Evolutionary conservation across 441 rosid species (phyloP), one percentile per base, ranked within the genome.

Genomic region (Manihot esculenta): DNA sequence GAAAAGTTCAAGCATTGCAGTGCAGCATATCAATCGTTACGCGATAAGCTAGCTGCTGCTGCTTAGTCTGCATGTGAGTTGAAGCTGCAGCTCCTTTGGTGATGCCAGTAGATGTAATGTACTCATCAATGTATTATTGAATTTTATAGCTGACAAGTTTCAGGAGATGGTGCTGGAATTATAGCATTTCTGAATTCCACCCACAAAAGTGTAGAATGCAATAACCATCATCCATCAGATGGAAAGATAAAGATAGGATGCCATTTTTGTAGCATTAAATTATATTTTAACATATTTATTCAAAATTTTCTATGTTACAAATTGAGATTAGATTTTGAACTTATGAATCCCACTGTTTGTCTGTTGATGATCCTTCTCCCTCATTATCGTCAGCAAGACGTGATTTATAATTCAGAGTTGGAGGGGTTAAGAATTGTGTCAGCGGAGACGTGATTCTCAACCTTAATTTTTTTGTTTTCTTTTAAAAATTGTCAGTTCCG

Each of bases 1-100:
- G 97, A 90, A 79, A 92, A 87, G 82, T 94, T 94, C 91, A 94
- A 94, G 88, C 83, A 79, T 64, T 92, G 98, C 78, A 89, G 97
- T 73, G 91, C 88, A 23, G 97, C 99, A 26, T 92, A 94, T 75
- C 86, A 89, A 79, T 84, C 97, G 49, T 73, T 92, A 78, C 83
- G 99, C 18, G 87, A 88, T 66, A 88, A 87, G 79, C 86, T 94
- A 76, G 84, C 83, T 0, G 70, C 82, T 0, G 70, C 82, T 68
- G 80, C 80, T 78, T 86, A 81, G 79, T 58, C 62, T 5, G 30
- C 27, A 50, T 21, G 17, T 17, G 10, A 30, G 35, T 47, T 68
- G 54, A 50, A 60, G 61, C 56, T 41, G 49, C 45, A 3, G 14
- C 18, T 18, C 21, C 59, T 24, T 23, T 11, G 11, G 58, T 47